Evolutionary conservation across 768 basidiomycete species (phyloP).

Genomic region (Suillus placidus): DNA sequence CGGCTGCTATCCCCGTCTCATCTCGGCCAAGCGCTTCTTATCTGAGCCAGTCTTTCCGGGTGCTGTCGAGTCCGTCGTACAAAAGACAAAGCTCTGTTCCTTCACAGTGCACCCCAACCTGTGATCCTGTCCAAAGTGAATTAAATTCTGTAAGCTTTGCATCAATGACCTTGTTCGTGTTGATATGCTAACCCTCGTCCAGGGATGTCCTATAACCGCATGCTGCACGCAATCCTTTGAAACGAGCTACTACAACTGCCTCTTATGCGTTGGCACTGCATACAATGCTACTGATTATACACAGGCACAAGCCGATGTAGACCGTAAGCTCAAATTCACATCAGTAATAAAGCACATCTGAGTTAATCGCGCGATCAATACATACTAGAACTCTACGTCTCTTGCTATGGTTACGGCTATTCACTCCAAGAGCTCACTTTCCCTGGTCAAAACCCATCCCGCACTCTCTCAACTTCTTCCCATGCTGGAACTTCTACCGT

Average conservation of each 20-base stretch:
- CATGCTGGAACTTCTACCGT: background rate
- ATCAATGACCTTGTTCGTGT: background rate
- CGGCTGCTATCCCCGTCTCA: slow-evolving; percentile 8
- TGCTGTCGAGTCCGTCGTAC: slow-evolving; percentile 9
- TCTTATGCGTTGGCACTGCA: slow-evolving; percentile 40
- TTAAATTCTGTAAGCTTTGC: slow-evolving; percentile 22
- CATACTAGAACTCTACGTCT: slow-evolving; percentile 24
- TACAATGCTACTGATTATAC: slow-evolving; percentile 31
- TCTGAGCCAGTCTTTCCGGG: slow-evolving; percentile 10
- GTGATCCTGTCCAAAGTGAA: slow-evolving; percentile 27
- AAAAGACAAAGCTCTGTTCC: slow-evolving; percentile 26
- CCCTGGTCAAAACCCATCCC: slow-evolving; percentile 28
- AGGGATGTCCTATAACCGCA: slow-evolving; percentile 32
- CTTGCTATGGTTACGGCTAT: slow-evolving; percentile 31
- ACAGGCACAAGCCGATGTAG: slow-evolving; percentile 33
- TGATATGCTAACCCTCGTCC: slow-evolving; percentile 9
- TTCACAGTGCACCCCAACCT: slow-evolving; percentile 26
- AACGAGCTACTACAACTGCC: slow-evolving; percentile 43
- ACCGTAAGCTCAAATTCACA: slow-evolving; percentile 32
- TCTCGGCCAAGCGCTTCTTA: slow-evolving; percentile 11
- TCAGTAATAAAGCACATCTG: background rate
- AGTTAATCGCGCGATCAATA: background rate
- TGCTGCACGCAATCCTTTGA: slow-evolving; percentile 48
- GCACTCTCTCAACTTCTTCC: slow-evolving; percentile 11
- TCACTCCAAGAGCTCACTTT: slow-evolving; percentile 26